Evolutionary conservation across 139 green algal genomes (phyloP).

Genomic region (Eudorina sp.): DNA sequence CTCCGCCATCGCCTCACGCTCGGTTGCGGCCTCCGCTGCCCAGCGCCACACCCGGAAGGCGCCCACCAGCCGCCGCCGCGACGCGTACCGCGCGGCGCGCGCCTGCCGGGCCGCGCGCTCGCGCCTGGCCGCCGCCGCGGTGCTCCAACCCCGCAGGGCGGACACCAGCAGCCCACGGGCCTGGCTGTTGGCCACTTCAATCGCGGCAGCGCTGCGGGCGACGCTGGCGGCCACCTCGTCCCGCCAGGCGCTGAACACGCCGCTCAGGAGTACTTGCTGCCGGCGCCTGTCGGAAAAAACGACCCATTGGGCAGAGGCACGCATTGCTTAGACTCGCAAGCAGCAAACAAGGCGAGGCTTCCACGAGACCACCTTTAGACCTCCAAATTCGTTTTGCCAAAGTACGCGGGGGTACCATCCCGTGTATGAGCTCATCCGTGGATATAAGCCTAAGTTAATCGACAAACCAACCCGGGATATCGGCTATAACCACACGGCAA

Average conservation of each 20-base stretch:
- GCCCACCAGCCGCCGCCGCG: conserved; percentile 9
- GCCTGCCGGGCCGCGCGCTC: background rate
- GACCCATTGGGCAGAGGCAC: too few relatives aligned
- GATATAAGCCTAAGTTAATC: too few relatives aligned
- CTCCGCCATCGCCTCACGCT: conserved; percentile 18
- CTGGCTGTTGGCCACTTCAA: background rate
- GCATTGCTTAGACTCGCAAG: too few relatives aligned
- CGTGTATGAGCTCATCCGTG: too few relatives aligned
- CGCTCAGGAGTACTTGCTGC: background rate
- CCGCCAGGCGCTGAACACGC: conserved; percentile 6
- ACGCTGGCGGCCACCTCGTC: background rate
- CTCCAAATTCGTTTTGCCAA: too few relatives aligned
- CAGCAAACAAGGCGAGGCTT: too few relatives aligned
- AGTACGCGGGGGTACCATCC: too few relatives aligned
- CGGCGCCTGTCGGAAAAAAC: conserved; percentile 26
- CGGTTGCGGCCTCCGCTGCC: conserved; percentile 2
- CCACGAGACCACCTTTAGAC: too few relatives aligned
- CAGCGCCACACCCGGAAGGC: conserved; percentile 36
- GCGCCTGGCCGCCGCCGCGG: background rate
- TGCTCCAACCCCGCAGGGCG: conserved; percentile 21
- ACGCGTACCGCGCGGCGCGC: background rate
- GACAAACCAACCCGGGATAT: too few relatives aligned
- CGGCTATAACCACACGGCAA: too few relatives aligned
- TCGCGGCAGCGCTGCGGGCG: background rate
- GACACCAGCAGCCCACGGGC: background rate